phyloP scores from a whole-genome alignment of 805 yeast species.

The Yarrowia osloensis region DNA sequence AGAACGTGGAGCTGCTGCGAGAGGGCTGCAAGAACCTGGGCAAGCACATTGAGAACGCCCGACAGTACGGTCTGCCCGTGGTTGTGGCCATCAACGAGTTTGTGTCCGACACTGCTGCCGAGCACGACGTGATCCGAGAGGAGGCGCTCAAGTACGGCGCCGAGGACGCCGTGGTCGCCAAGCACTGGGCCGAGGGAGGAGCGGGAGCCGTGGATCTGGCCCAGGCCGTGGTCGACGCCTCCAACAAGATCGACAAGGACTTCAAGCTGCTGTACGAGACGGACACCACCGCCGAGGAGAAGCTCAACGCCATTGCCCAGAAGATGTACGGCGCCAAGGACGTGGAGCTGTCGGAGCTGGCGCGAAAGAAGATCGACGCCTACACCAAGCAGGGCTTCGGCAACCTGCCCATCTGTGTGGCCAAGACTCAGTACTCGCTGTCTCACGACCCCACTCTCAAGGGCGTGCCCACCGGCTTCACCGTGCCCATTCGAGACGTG shows the following conservation, averaged over 20 bases:
- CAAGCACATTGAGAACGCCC: constrained; percentile 87
- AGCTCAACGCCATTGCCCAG: constrained; percentile 74
- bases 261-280: constrained; percentile 70
- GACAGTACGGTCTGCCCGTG: constrained; percentile 84
- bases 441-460: constrained; percentile 92
- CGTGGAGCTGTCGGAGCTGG: constrained; percentile 80
- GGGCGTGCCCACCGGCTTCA: constrained; percentile 94
- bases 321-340: constrained; percentile 92
- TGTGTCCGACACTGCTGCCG: constrained; percentile 77
- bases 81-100: constrained; percentile 92
- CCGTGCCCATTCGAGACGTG: constrained; percentile 90
- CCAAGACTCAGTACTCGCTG: constrained; percentile 94
- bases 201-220: constrained; percentile 84
- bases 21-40: constrained; percentile 85
- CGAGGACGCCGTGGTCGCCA: constrained; percentile 81
- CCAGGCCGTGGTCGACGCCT: constrained; percentile 73
- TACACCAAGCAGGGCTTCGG: constrained; percentile 88
- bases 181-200: constrained; percentile 97
- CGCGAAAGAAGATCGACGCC: constrained; percentile 75
- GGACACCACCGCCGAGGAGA: constrained; percentile 69
- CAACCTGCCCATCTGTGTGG: constrained; percentile 91
- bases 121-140: constrained; percentile 73
- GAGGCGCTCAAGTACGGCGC: constrained; percentile 91
- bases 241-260: constrained; percentile 51
- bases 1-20: constrained; percentile 74